These are phyloP conservation scores for Hymenoscyphus fraxineus DNA, from an alignment of 2,329 filamentous ascomycete species.

Conservation along the genomic window DNA sequence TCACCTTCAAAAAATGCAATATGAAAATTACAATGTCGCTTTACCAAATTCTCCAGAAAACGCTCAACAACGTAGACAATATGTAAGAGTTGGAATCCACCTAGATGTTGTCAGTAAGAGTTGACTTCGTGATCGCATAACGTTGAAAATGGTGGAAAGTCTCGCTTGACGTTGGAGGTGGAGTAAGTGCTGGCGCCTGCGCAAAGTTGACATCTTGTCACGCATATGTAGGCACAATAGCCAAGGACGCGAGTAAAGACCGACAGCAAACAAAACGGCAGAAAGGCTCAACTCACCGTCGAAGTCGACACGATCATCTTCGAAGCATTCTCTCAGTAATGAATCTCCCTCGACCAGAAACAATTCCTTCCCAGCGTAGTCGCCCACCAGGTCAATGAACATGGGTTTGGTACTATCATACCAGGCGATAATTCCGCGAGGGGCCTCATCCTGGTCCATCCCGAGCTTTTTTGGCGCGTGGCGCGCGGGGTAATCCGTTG, in stretches of 20 bases:
- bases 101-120: slow-evolving; percentile 29
- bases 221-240: not conserved
- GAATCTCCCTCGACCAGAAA: slow-evolving; percentile 73
- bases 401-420: slow-evolving; percentile 43
- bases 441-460: slow-evolving; percentile 12
- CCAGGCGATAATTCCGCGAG: slow-evolving; percentile 29
- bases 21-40: slow-evolving; percentile 67
- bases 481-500: slow-evolving; percentile 3
- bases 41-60: slow-evolving; percentile 57
- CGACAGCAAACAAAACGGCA: not conserved
- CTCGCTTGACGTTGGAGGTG: not conserved
- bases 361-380: slow-evolving; percentile 70
- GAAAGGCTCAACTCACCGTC: slow-evolving; percentile 37
- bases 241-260: not conserved
- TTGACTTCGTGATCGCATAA: not conserved
- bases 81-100: slow-evolving; percentile 68
- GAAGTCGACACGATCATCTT: slow-evolving; percentile 62
- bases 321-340: slow-evolving; percentile 61
- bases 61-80: slow-evolving; percentile 65
- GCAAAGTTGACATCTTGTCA: not conserved
- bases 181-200: not conserved
- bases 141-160: not conserved
- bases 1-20: slow-evolving; percentile 58
- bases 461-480: slow-evolving; percentile 13
- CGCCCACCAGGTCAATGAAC: slow-evolving; percentile 64